phyloP scores from a whole-genome alignment of 2,329 filamentous ascomycete genomes.

The Exophiala mesophila region DNA sequence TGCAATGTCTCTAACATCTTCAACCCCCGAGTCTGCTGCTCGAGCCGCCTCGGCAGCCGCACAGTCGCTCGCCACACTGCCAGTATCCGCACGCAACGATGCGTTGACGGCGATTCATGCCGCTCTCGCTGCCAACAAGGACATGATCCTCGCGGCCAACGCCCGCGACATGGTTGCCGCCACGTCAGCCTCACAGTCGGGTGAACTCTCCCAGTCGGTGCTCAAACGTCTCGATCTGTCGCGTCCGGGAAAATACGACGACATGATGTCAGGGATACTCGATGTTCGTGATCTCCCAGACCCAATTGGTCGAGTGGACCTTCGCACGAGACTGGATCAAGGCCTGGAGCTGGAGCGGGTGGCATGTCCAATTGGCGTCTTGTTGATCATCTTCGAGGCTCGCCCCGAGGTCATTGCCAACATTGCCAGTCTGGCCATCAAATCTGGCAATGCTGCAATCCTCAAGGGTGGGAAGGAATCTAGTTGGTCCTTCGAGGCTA shows the following conservation, averaged over 20 bases:
- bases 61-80: constrained; percentile 73
- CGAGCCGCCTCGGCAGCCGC: constrained; percentile 74
- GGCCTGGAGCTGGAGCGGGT: constrained; percentile 79
- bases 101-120: constrained; percentile 78
- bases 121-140: constrained; percentile 64
- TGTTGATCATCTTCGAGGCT: constrained; percentile 97
- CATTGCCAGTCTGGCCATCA: constrained; percentile 90
- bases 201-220: constrained; percentile 72
- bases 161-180: constrained; percentile 73
- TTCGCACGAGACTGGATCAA: constrained; percentile 82
- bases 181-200: constrained; percentile 65
- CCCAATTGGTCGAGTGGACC: constrained; percentile 83
- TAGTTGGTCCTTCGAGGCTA: constrained; percentile 87
- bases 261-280: constrained; percentile 92
- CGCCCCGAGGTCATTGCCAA: constrained; percentile 98
- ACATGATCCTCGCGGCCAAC: constrained; percentile 81
- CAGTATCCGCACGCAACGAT: constrained; percentile 70
- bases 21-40: constrained; percentile 71
- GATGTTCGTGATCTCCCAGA: constrained; percentile 81
- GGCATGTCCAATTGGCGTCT: constrained; percentile 91
- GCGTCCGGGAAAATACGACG: constrained; percentile 87
- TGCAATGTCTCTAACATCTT: constrained; percentile 82
- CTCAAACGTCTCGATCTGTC: constrained; percentile 83
- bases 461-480: constrained; percentile 97
- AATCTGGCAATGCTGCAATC: constrained; percentile 95